Percentiles rank a stretch among this genome's conserved stretches.
Conservation (phyloP, 2,329 filamentous ascomycete genomes). For the Sporothrix brunneoviolacea region DNA sequence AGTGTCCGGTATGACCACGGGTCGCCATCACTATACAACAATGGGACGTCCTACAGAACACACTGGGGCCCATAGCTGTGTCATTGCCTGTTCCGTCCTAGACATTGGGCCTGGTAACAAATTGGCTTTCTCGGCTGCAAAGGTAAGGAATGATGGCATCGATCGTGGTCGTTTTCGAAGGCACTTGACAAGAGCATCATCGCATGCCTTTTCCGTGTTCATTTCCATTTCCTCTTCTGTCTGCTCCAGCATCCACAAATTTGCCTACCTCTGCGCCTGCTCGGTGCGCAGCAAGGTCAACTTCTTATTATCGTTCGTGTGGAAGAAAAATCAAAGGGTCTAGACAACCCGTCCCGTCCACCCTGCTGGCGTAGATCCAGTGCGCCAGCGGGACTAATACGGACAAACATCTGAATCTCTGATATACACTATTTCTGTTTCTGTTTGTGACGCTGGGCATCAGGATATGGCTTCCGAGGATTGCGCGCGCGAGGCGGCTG, state of each 20-base stretch:
- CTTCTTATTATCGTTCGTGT: slow-evolving; percentile 52
- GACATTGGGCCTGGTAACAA: no score
- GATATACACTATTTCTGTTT: background rate
- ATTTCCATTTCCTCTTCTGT: background rate
- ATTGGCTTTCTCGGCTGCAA: no score
- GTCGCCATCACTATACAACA: no score
- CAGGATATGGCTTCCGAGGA: no score
- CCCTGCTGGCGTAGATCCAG: slow-evolving; percentile 51
- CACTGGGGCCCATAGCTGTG: no score
- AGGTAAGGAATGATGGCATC: no score
- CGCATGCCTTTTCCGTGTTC: background rate
- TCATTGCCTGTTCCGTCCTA: no score
- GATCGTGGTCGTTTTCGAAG: no score
- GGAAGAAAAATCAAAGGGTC: slow-evolving; percentile 56
- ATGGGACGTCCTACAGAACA: no score
- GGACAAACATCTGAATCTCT: slow-evolving; percentile 44
- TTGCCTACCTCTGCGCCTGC: slow-evolving; percentile 56
- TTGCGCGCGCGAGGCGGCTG: no score
- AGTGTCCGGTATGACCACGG: no score
- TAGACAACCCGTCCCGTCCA: slow-evolving; percentile 64
- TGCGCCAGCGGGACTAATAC: slow-evolving; percentile 59
- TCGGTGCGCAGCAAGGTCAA: slow-evolving; percentile 54
- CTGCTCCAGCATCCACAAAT: slow-evolving; percentile 26
- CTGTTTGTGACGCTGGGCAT: background rate
- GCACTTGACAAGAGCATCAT: no score